These are phyloP conservation scores for Ogataea salicorniae DNA, from an alignment of 805 yeast species.

Conservation along the genomic window DNA sequence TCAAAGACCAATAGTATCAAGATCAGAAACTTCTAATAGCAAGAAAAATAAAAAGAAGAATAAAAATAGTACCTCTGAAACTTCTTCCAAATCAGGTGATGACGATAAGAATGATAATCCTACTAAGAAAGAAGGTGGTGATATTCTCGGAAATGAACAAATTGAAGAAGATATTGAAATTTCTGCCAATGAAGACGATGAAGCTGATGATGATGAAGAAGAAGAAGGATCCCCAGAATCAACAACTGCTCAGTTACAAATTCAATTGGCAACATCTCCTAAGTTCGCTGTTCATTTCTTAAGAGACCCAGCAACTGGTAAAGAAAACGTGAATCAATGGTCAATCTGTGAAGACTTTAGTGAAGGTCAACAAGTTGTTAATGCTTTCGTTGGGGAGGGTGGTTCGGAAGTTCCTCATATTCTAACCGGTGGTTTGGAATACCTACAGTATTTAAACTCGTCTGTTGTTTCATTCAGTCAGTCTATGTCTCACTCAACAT, in stretches of 20 bases:
- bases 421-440: slow-evolving; percentile 46
- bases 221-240: slow-evolving; percentile 33
- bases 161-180: too few relatives aligned
- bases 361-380: slow-evolving; percentile 75
- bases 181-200: slow-evolving; percentile 3
- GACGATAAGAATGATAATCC: not conserved
- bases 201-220: slow-evolving; percentile 19
- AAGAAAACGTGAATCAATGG: slow-evolving; percentile 59
- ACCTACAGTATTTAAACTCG: slow-evolving; percentile 30
- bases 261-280: slow-evolving; percentile 48
- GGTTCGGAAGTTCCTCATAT: slow-evolving; percentile 67
- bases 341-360: slow-evolving; percentile 79
- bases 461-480: slow-evolving; percentile 27
- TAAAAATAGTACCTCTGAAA: slow-evolving; percentile 17
- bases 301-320: slow-evolving; percentile 40
- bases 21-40: too few relatives aligned
- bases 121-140: too few relatives aligned
- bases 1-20: slow-evolving; percentile 10
- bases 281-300: slow-evolving; percentile 74
- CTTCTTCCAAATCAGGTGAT: slow-evolving; percentile 1
- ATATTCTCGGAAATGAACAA: too few relatives aligned
- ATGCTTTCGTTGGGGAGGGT: slow-evolving; percentile 53
- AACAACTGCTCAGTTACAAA: slow-evolving; percentile 32
- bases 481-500: slow-evolving; percentile 21
- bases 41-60: slow-evolving; percentile 6